Percentiles rank a stretch among this genome's conserved stretches.
phyloP scores from a whole-genome alignment of 164 flowering plant genomes.

The Vitis rupestris region DNA sequence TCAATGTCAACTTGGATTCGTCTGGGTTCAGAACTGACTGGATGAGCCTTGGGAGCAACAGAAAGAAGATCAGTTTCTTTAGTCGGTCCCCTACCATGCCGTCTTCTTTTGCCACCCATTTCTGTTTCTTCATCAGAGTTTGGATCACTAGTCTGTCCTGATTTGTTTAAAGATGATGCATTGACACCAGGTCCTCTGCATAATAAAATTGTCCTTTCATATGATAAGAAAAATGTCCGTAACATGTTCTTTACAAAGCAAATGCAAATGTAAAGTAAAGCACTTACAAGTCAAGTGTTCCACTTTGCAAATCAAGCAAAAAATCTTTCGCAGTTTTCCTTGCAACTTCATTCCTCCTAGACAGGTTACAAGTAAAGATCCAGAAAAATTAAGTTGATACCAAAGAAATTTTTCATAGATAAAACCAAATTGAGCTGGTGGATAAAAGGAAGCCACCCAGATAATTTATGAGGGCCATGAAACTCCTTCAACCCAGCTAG shows the following conservation, averaged over 20 bases:
- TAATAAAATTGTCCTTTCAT: constrained; percentile 2
- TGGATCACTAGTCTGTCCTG: constrained; percentile 70
- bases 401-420: background rate
- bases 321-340: constrained; percentile 74
- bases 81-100: constrained; percentile 58
- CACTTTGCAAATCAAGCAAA: constrained; percentile 81
- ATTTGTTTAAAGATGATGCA: constrained; percentile 52
- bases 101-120: constrained; percentile 66
- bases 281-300: constrained; percentile 79
- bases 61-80: constrained; percentile 70
- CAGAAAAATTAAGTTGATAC: background rate
- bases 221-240: too few species aligned
- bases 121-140: constrained; percentile 87
- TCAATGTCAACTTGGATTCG: constrained; percentile 75
- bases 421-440: background rate
- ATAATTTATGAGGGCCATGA: background rate
- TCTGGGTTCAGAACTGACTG: constrained; percentile 74
- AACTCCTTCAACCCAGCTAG: background rate
- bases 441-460: background rate
- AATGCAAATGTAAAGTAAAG: background rate
- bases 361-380: background rate
- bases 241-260: background rate
- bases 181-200: constrained; percentile 80
- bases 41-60: constrained; percentile 89
- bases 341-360: constrained; percentile 93